Evolutionary conservation across 305 asterid genomes (phyloP).

Genomic region (Rubia tinctorum): DNA sequence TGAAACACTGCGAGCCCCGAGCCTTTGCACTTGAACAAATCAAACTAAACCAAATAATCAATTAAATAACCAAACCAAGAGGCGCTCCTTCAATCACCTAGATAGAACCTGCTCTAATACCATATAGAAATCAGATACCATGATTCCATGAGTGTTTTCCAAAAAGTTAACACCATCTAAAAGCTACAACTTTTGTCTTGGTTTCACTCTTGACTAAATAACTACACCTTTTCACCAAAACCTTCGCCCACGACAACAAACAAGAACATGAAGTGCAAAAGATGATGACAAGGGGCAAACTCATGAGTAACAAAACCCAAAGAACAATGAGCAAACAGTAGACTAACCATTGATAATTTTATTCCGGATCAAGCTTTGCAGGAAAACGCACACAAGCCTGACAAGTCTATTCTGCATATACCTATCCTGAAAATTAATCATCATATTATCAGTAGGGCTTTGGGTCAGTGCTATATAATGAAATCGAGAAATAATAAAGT

Average conservation of each 20-base stretch:
- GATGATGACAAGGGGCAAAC: background rate
- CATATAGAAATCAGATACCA: no score
- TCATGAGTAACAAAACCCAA: background rate
- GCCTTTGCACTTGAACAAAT: no score
- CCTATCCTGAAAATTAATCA: slow-evolving; percentile 64
- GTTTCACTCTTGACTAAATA: background rate
- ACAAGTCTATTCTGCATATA: slow-evolving; percentile 98
- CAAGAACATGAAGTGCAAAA: background rate
- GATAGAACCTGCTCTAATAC: no score
- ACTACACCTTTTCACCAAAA: background rate
- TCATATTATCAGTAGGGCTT: slow-evolving; percentile 6
- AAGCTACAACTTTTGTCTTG: background rate
- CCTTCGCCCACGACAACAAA: background rate
- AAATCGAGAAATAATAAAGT: background rate
- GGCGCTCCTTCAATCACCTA: no score
- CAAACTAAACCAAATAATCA: no score
- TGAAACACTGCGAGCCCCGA: no score
- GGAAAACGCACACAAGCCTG: slow-evolving; percentile 93
- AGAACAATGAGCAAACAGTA: background rate
- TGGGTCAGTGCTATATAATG: background rate
- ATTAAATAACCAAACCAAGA: no score
- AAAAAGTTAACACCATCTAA: background rate
- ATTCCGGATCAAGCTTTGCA: slow-evolving; percentile 91
- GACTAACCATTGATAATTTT: slow-evolving; percentile 84
- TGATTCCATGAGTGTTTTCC: background rate